Base-by-base conservation (phyloP, 805 yeast species). In the Sugiyamaella boreocaroliniensis region DNA sequence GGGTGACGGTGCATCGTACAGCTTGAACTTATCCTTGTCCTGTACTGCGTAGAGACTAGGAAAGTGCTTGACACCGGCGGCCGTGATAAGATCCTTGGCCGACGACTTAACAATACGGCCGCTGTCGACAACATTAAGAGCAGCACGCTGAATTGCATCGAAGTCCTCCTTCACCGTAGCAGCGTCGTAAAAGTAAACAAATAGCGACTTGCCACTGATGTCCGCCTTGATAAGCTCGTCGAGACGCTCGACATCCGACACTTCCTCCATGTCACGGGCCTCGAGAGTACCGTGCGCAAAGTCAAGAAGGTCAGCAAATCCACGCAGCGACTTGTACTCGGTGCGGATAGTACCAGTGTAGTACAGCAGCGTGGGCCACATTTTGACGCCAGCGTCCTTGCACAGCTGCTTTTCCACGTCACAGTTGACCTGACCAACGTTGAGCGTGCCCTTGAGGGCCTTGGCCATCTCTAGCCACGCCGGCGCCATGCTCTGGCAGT, bases 401-500 rank as follows among this genome's bases (percentile, higher is more conserved):
- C 77, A 73, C 10, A 69, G 57, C 26, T 58, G 51, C 16, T 53
- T 43, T 43, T 70, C 60, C 34, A 50, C 60, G 45, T 68, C 70
- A 50, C 77, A 73, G 58, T 73, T 67, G 42, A 73, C 69, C 34
- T 69, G 72, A 14, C 72, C 77, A 14, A 72, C 63, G 49, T 72
- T 70, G 46, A 73, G 56, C 47, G 55, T 47, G 32, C 70, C 68
- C 51, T 61, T 57, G 52, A 63, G 56, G 42, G 55, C 46, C 12
- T 50, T 48, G 8, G 76, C 75, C 46, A 69, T 58, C 49, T 65
- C 60, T 14, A 53, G 56, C 73, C 74, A 73, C 14, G 66, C 68
- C 5, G 70, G 68, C 8, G 61, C 67, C 65, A 72, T 61, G 7
- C 58, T 60, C 15, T 50, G 55, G 57, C 75, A 73, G 58, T 71